Conservation (phyloP, 805 yeast species). For the Saturnispora galanensis region DNA sequence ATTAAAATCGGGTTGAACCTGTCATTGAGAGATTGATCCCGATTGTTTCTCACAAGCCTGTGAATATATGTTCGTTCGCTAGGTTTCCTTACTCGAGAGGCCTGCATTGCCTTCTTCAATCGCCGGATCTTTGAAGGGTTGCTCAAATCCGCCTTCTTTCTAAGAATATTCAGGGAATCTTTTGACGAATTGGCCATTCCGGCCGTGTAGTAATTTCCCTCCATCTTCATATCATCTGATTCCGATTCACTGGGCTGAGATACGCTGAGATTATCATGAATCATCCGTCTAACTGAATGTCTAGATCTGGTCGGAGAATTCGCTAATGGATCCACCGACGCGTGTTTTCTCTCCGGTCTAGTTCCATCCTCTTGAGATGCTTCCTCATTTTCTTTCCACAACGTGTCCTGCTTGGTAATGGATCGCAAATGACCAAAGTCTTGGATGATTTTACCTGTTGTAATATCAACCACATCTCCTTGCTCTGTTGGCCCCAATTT, state of each 20-base stretch:
- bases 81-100: background rate
- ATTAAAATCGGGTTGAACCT: background rate
- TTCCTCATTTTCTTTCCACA: slow-evolving; percentile 26
- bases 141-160: slow-evolving; percentile 10
- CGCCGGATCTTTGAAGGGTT: slow-evolving; percentile 22
- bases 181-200: slow-evolving; percentile 2
- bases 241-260: slow-evolving; percentile 1
- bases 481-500: slow-evolving; percentile 37
- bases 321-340: background rate
- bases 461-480: slow-evolving; percentile 57
- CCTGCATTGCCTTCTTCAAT: slow-evolving; percentile 17
- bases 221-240: slow-evolving; percentile 4
- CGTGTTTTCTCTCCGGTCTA: too few relatives aligned
- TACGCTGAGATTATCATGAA: slow-evolving; percentile 2
- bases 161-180: slow-evolving; percentile 8
- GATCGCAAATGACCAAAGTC: slow-evolving; percentile 65
- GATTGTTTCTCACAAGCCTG: background rate
- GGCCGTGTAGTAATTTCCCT: slow-evolving; percentile 1
- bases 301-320: background rate
- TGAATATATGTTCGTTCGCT: slow-evolving; percentile 3
- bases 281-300: background rate
- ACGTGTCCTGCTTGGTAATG: slow-evolving; percentile 23
- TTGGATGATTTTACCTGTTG: slow-evolving; percentile 50
- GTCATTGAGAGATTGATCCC: background rate
- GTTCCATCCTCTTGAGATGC: background rate